A percentile compares a stretch with the other conserved stretches of the same genome.
Evolutionary conservation across 108 stramenopile species (phyloP).

Genomic region (Cyclotella choctawhatcheeana): DNA sequence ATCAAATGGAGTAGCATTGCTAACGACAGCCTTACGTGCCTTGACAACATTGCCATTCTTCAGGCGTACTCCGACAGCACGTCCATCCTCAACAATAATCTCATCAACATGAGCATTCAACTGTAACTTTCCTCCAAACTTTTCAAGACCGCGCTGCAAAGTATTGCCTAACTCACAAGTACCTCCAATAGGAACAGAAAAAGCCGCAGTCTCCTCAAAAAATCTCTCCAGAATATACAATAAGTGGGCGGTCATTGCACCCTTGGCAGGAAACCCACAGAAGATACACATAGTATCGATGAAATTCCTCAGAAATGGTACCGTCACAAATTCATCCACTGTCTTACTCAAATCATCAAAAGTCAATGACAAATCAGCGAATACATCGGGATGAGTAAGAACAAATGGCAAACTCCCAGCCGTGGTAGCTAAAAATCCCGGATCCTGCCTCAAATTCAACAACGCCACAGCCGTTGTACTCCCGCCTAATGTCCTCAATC

Average conservation of each 20-base stretch:
- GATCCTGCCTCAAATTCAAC: conserved; percentile 86
- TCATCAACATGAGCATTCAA: conserved; percentile 92
- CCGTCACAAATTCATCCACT: conserved; percentile 89
- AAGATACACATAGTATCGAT: conserved; percentile 95
- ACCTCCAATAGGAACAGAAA: conserved; percentile 89
- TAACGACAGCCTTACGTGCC: conserved; percentile 92
- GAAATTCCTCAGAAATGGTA: conserved; percentile 90
- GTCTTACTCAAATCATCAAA: conserved; percentile 91
- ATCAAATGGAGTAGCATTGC: conserved; percentile 94
- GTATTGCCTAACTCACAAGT: conserved; percentile 85
- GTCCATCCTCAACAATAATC: conserved; percentile 88
- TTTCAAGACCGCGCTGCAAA: conserved; percentile 77
- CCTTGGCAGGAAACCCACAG: conserved; percentile 95
- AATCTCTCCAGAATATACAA: conserved; percentile 91
- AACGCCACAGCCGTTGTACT: conserved; percentile 86
- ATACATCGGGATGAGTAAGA: conserved; percentile 87
- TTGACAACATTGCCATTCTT: conserved; percentile 89
- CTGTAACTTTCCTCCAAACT: conserved; percentile 87
- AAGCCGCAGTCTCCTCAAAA: conserved; percentile 88
- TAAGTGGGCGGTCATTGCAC: conserved; percentile 88
- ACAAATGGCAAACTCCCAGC: conserved; percentile 89
- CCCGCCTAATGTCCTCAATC: conserved; percentile 86
- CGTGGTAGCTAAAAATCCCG: conserved; percentile 90
- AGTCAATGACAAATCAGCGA: conserved; percentile 83
- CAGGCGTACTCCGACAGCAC: conserved; percentile 86